These are phyloP conservation scores for Martensiomyces pterosporus DNA, from an alignment of 192 early-diverging fungal species.

Conservation along the genomic window DNA sequence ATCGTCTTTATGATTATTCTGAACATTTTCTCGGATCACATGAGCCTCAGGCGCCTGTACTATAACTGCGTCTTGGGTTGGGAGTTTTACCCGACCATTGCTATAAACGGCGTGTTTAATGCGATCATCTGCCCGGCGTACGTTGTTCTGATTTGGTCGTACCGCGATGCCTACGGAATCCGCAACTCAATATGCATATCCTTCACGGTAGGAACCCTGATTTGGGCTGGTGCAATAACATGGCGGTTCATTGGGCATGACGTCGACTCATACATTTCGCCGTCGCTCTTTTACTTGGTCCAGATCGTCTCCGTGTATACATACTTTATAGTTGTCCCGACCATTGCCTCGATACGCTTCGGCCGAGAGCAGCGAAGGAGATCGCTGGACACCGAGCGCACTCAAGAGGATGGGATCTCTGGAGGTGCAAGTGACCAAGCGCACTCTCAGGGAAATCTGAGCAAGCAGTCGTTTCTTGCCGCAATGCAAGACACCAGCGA, in stretches of 20 bases:
- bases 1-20: constrained; percentile 4
- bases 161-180: constrained; percentile 27
- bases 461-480: constrained; percentile 16
- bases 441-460: too few species aligned
- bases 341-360: constrained; percentile 18
- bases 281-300: constrained; percentile 11
- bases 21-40: constrained; percentile 15
- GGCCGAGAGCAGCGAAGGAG: constrained; percentile 2
- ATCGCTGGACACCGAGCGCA: not conserved
- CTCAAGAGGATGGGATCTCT: not conserved
- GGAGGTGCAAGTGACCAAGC: too few species aligned
- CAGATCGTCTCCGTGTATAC: constrained; percentile 22
- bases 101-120: not conserved
- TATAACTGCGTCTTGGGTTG: constrained; percentile 21
- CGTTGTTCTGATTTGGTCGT: constrained; percentile 6
- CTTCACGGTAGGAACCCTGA: too few species aligned
- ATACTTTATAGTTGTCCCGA: constrained; percentile 13
- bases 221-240: constrained; percentile 13
- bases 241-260: constrained; percentile 18
- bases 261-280: constrained; percentile 12
- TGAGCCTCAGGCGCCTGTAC: constrained; percentile 10
- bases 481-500: constrained; percentile 15
- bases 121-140: constrained; percentile 5
- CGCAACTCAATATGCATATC: constrained; percentile 10
- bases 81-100: constrained; percentile 3